A percentile compares a stretch with the other conserved stretches of the same genome.
Conservation (phyloP, 192 early-diverging fungal genomes). For the Kappamyces sp. region DNA sequence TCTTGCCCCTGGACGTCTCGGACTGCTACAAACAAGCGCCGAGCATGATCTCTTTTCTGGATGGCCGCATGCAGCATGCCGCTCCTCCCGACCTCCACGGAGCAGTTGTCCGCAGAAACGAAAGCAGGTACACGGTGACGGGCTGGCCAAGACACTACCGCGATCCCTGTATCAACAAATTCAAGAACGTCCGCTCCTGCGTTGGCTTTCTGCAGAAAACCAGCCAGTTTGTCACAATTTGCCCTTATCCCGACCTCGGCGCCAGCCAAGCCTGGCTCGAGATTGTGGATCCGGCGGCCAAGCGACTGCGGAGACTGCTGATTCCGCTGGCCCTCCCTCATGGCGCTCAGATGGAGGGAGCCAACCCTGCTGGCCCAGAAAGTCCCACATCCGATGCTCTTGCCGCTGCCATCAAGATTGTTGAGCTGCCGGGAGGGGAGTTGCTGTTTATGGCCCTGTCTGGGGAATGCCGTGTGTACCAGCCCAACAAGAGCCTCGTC, state of each 20-base stretch:
- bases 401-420: not conserved
- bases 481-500: not conserved
- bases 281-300: not conserved
- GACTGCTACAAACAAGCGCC: too few species aligned
- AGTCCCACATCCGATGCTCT: not conserved
- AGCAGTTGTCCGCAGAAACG: too few species aligned
- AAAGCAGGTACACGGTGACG: too few species aligned
- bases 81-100: too few species aligned
- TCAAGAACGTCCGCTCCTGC: too few species aligned
- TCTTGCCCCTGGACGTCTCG: too few species aligned
- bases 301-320: not conserved
- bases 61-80: too few species aligned
- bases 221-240: not conserved
- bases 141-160: too few species aligned
- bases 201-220: constrained; percentile 4
- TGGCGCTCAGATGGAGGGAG: not conserved
- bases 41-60: too few species aligned
- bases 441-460: not conserved
- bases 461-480: constrained; percentile 4
- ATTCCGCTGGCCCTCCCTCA: not conserved
- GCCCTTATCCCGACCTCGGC: not conserved
- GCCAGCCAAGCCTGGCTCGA: not conserved
- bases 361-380: not conserved
- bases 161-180: too few species aligned
- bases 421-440: not conserved